Conservation (phyloP, 1,139 yeast genomes). For the Hemisphaericaspora xylanilytica region DNA sequence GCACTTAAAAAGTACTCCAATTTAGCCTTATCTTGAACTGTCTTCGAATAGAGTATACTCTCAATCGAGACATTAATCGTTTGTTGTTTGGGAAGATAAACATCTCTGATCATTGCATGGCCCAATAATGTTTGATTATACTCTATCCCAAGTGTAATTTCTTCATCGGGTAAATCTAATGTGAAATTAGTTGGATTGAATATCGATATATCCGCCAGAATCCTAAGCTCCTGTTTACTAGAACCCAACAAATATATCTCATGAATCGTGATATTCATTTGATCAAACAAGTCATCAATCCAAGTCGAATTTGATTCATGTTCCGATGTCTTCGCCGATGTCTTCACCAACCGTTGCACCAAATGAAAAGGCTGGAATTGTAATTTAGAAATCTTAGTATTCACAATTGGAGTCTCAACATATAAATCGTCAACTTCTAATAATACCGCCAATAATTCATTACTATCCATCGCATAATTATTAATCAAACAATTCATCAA, state of each 20-base stretch:
- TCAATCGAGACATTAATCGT: conserved; percentile 16
- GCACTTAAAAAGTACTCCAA: conserved; percentile 16
- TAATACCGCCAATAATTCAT: conserved; percentile 14
- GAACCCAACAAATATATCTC: conserved; percentile 27
- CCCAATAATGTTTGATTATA: conserved; percentile 21
- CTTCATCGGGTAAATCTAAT: conserved; percentile 21
- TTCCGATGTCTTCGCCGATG: no score
- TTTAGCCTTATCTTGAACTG: conserved; percentile 11
- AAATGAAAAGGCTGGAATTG: conserved; percentile 10
- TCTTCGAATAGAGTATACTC: conserved; percentile 12
- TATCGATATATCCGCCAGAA: conserved; percentile 33
- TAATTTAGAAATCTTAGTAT: conserved; percentile 19
- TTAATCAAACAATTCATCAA: conserved; percentile 14
- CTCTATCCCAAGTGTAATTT: conserved; percentile 17
- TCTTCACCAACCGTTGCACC: neutral
- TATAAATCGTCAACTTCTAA: conserved; percentile 18
- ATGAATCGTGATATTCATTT: conserved; percentile 22
- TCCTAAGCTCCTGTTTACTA: conserved; percentile 15
- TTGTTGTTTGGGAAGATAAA: conserved; percentile 19
- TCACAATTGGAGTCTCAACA: conserved; percentile 21
- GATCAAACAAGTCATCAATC: conserved; percentile 14
- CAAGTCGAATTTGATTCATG: no score
- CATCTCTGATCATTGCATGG: conserved; percentile 13
- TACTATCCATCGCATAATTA: neutral
- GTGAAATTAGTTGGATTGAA: conserved; percentile 34